These are phyloP conservation scores for Macrophomina phaseolina DNA, from an alignment of 2,329 filamentous ascomycete genomes.

Conservation along the genomic window DNA sequence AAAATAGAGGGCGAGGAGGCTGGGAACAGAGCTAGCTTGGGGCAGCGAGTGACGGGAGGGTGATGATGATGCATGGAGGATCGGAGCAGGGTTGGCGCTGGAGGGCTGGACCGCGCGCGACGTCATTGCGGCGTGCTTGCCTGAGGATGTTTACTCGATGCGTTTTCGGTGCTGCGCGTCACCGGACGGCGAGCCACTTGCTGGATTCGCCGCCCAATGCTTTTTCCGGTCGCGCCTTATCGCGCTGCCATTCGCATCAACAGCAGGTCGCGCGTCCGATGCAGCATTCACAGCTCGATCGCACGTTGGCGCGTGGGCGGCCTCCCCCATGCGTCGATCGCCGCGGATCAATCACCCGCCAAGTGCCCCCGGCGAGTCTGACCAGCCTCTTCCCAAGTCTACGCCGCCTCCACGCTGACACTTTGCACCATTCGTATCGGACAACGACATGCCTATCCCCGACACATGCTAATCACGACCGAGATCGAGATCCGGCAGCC, in stretches of 20 bases:
- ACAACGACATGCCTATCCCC: neutral
- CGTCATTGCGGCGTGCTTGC: constrained; percentile 17
- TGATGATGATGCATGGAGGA: constrained; percentile 21
- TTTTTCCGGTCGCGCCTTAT: neutral
- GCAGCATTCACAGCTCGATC: neutral
- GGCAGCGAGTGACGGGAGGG: neutral
- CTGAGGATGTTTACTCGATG: neutral
- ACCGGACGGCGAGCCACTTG: neutral
- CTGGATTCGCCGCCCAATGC: neutral
- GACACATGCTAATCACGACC: neutral
- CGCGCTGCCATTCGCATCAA: neutral
- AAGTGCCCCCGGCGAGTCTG: neutral
- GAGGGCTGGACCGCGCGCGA: constrained; percentile 9
- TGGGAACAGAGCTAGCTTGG: neutral
- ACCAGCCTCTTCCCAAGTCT: neutral
- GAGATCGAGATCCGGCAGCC: neutral
- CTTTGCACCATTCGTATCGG: neutral
- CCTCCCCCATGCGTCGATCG: constrained; percentile 8
- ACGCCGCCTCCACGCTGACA: neutral
- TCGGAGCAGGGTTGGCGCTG: constrained; percentile 14
- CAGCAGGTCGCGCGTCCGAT: neutral
- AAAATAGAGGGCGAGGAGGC: neutral
- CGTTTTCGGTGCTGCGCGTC: constrained; percentile 10
- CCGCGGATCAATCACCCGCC: constrained; percentile 6
- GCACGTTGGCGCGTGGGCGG: constrained; percentile 5